Base-by-base conservation (phyloP, 805 yeast species). In the Jamesozyma lodderae region DNA sequence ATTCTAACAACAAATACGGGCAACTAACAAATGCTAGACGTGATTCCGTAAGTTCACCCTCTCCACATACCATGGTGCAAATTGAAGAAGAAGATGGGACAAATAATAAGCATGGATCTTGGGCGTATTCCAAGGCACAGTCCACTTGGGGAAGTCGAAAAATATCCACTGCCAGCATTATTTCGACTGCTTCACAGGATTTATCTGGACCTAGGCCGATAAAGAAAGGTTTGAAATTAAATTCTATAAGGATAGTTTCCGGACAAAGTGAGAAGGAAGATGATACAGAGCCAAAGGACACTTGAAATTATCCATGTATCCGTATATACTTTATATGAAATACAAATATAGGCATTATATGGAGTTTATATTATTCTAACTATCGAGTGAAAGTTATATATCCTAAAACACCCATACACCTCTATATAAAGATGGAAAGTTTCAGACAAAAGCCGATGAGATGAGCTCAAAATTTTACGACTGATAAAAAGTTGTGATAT, bases 211-310 rank as follows among this genome's bases (percentile, higher is more conserved):
- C 46, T 21, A 36, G 41, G 9, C 36, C 43, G 4, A 30, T 49
- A 14, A 49, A 48, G 37, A 47, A 42, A 31, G 59, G 59, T 9
- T 32, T 53, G 11, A 47, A 52, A 11, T 33, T 53, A 16, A 50
- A 51, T 33, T 45, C 49, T 5, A 25, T 45, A 1, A 25, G 45
- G 22, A 29, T 38, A 14, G 38, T 43, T 19, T 41, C 48, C 6
- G 40, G 33, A 17, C 41, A n/a, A n/a, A n/a, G n/a, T n/a, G n/a
- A n/a, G n/a, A n/a, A n/a, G n/a, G n/a, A n/a, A n/a, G n/a, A n/a
- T n/a, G n/a, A n/a, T n/a, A n/a, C n/a, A n/a, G n/a, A n/a, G n/a
- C n/a, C n/a, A n/a, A n/a, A n/a, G n/a, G n/a, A n/a, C n/a, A n/a
- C n/a, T n/a, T n/a, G n/a, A n/a, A n/a, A n/a, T n/a, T n/a, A n/a